Percentiles rank a stretch among this genome's conserved stretches.
phyloP scores from a whole-genome alignment of 768 basidiomycete species.

The Russula sp. region DNA sequence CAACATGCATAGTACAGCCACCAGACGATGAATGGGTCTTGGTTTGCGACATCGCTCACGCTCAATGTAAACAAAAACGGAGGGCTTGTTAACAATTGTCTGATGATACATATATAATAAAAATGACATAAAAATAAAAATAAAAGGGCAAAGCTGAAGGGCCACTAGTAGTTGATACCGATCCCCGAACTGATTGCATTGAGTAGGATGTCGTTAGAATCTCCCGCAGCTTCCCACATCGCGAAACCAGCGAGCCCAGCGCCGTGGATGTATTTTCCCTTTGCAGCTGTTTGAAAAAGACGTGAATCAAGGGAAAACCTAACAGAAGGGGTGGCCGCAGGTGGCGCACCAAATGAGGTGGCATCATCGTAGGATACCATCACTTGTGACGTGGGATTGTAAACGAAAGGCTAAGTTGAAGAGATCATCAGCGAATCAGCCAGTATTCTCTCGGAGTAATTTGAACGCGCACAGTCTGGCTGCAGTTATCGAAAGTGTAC shows the following conservation, averaged over 20 bases:
- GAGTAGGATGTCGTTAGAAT: constrained; percentile 35
- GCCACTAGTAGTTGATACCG: neutral
- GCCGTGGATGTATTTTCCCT: neutral
- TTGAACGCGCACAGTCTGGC: constrained; percentile 54
- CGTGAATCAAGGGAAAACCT: neutral
- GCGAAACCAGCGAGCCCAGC: constrained; percentile 30
- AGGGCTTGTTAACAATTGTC: neutral
- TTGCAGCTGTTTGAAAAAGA: neutral
- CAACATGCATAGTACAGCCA: too few relatives aligned
- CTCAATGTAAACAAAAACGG: neutral
- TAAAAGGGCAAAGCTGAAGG: neutral
- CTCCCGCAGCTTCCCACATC: constrained; percentile 43
- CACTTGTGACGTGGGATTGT: constrained; percentile 45
- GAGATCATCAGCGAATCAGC: neutral
- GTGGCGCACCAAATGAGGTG: constrained; percentile 40
- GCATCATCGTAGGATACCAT: constrained; percentile 64
- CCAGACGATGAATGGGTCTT: too few relatives aligned
- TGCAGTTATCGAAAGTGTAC: constrained; percentile 50
- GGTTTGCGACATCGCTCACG: neutral
- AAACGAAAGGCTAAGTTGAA: constrained; percentile 57
- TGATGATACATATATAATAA: neutral
- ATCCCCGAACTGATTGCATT: constrained; percentile 29
- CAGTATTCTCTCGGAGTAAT: neutral
- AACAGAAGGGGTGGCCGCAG: neutral
- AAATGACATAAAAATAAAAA: neutral